Conservation (phyloP, 2,329 filamentous ascomycete species). For the Microdochium trichocladiopsis region DNA sequence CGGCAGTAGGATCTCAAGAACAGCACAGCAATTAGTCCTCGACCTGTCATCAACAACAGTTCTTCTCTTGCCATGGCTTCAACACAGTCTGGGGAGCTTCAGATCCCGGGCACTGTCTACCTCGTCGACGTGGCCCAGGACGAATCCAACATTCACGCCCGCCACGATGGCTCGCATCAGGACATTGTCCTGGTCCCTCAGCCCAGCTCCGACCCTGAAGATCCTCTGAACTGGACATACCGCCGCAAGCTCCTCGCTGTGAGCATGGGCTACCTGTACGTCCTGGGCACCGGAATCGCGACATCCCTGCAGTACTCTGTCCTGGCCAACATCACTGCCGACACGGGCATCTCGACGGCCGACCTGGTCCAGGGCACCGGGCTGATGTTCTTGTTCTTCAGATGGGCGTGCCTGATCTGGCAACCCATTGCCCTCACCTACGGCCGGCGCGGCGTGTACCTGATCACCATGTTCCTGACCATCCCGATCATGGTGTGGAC, state of each 20-base stretch:
- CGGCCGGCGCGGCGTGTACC: conserved; percentile 31
- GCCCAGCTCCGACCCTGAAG: conserved; percentile 84
- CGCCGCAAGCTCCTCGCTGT: conserved; percentile 19
- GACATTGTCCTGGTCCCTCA: conserved; percentile 54
- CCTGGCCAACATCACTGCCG: conserved; percentile 35
- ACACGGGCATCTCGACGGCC: conserved; percentile 22
- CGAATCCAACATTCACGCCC: conserved; percentile 11
- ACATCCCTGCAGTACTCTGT: conserved; percentile 40
- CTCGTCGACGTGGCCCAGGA: conserved; percentile 20
- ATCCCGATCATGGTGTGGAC: conserved; percentile 26
- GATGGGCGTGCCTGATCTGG: conserved; percentile 38
- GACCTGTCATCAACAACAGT: no score
- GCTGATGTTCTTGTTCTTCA: conserved; percentile 29
- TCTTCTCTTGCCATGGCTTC: not conserved
- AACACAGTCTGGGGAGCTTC: not conserved
- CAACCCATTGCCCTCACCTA: conserved; percentile 38
- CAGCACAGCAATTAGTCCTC: no score
- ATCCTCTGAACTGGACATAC: conserved; percentile 55
- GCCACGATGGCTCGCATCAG: conserved; percentile 6
- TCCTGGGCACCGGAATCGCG: conserved; percentile 38
- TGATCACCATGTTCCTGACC: conserved; percentile 25
- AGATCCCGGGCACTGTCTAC: conserved; percentile 19
- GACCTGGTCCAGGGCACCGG: conserved; percentile 20
- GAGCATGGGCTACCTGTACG: conserved; percentile 28
- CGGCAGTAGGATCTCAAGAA: no score